Conservation (phyloP, 192 early-diverging fungal species). For the Hyaloraphidium curvatum region DNA sequence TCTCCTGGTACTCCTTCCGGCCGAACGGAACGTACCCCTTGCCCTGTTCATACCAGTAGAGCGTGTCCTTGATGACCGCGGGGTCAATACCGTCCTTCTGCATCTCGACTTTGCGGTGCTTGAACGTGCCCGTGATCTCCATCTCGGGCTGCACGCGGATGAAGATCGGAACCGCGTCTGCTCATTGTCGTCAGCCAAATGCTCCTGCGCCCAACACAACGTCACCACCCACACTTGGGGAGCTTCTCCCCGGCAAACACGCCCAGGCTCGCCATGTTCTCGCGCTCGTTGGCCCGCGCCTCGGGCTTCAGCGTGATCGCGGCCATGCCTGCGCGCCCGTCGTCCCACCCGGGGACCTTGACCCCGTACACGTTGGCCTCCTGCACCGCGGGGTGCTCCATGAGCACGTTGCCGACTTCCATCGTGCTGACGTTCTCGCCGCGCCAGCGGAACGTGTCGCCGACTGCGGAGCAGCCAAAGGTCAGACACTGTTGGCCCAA, state of each 20-base stretch:
- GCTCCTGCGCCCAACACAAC: too few relatives aligned
- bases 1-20: not conserved
- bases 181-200: too few relatives aligned
- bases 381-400: not conserved
- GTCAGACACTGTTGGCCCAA: too few relatives aligned
- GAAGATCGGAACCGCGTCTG: not conserved
- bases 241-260: too few relatives aligned
- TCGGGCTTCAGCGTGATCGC: conserved; percentile 21
- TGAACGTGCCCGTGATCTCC: not conserved
- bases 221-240: too few relatives aligned
- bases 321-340: conserved; percentile 51
- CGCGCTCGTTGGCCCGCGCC: too few relatives aligned
- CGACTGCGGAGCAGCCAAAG: too few relatives aligned
- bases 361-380: not conserved
- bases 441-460: not conserved
- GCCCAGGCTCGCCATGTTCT: too few relatives aligned
- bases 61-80: not conserved
- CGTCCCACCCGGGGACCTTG: conserved; percentile 27
- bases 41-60: conserved; percentile 4
- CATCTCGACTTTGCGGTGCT: conserved; percentile 5
- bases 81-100: conserved; percentile 10
- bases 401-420: not conserved
- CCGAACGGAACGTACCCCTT: not conserved
- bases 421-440: not conserved
- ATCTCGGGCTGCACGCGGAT: not conserved